Conservation (phyloP, 2,329 filamentous ascomycete genomes). For the Nemania bipapillata region DNA sequence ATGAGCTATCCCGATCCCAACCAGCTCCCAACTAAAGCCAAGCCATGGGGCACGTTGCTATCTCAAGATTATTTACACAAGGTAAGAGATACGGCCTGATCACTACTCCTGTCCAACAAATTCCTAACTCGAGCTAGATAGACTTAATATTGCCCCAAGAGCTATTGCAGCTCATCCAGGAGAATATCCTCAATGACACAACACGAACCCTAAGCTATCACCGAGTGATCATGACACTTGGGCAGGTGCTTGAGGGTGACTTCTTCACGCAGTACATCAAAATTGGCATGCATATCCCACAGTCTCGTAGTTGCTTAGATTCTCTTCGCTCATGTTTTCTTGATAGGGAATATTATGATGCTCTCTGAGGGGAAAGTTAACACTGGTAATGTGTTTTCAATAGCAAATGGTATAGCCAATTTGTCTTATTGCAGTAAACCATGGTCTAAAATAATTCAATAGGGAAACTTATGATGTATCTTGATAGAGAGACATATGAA, state of each 20-base stretch:
- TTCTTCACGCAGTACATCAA: constrained; percentile 92
- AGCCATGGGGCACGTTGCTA: constrained; percentile 78
- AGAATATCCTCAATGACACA: constrained; percentile 59
- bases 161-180: constrained; percentile 64
- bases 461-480: constrained; percentile 77
- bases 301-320: not conserved
- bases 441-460: not conserved
- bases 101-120: not conserved
- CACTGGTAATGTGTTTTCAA: constrained; percentile 76
- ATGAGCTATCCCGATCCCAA: constrained; percentile 76
- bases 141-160: constrained; percentile 79
- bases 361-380: constrained; percentile 79
- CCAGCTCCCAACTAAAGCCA: constrained; percentile 76
- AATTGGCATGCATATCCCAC: constrained; percentile 66
- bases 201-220: constrained; percentile 64
- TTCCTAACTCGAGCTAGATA: constrained; percentile 56
- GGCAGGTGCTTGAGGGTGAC: constrained; percentile 74
- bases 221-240: constrained; percentile 76
- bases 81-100: constrained; percentile 54
- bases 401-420: constrained; percentile 70
- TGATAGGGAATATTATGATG: constrained; percentile 79
- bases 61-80: constrained; percentile 75
- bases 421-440: not conserved
- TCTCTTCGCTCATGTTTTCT: constrained; percentile 8
- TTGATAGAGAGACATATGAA: constrained; percentile 86